Percentiles rank a stretch among this genome's conserved stretches.
Evolutionary conservation across 805 yeast species (phyloP).

Genomic region (Starmerella bombicola): DNA sequence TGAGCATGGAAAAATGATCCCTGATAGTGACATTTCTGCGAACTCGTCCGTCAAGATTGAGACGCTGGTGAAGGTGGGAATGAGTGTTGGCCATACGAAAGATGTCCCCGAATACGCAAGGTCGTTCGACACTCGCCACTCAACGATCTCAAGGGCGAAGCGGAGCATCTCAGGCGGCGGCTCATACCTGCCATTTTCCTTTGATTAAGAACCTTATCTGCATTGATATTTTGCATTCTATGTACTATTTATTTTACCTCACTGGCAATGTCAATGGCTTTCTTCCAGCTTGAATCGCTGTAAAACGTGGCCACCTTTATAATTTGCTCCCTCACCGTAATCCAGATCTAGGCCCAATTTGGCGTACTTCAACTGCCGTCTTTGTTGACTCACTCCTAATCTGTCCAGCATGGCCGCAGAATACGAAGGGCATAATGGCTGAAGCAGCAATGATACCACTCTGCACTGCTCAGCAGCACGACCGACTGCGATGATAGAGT

Average conservation of each 20-base stretch:
- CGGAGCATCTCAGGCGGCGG: slow-evolving; percentile 24
- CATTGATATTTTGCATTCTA: too few species aligned
- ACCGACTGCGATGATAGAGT: slow-evolving; percentile 36
- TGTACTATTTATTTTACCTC: too few species aligned
- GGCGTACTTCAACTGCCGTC: slow-evolving; percentile 37
- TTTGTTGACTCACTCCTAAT: slow-evolving; percentile 39
- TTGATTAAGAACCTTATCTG: too few species aligned
- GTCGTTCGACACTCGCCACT: slow-evolving; percentile 22
- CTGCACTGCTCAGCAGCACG: slow-evolving; percentile 61
- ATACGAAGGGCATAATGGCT: slow-evolving; percentile 62
- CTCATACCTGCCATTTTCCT: slow-evolving; percentile 24
- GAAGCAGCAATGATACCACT: slow-evolving; percentile 49
- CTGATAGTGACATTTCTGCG: slow-evolving; percentile 60
- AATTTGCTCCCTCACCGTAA: slow-evolving; percentile 50
- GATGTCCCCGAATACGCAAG: slow-evolving; percentile 21
- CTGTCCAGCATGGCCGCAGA: slow-evolving; percentile 47
- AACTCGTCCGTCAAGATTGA: slow-evolving; percentile 59
- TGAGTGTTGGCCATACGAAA: slow-evolving; percentile 66
- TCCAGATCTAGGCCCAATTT: slow-evolving; percentile 43
- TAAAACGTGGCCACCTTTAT: slow-evolving; percentile 32
- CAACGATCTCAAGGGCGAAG: slow-evolving; percentile 21
- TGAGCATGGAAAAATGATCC: slow-evolving; percentile 32
- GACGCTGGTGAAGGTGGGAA: slow-evolving; percentile 78
- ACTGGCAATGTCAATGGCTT: too few species aligned
- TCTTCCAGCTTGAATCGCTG: too few species aligned